Conservation (phyloP, 2,329 filamentous ascomycete species). For the Fusarium sp. region DNA sequence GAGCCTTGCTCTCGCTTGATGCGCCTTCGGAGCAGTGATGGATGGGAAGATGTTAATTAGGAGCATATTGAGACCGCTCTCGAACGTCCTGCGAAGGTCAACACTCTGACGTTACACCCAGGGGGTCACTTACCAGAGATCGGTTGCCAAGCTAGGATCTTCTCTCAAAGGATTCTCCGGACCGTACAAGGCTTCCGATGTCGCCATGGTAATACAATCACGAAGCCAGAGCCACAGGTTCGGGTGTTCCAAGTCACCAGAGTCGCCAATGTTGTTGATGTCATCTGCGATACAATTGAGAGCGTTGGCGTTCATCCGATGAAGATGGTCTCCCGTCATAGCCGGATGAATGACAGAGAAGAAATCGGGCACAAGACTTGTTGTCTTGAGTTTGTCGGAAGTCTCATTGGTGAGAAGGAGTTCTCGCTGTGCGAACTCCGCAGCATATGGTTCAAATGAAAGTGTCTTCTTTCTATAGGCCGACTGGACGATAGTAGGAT, state of each 20-base stretch:
- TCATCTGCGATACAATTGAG: slow-evolving; percentile 52
- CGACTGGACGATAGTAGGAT: slow-evolving; percentile 56
- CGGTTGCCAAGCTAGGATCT: not conserved
- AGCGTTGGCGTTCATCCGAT: slow-evolving; percentile 54
- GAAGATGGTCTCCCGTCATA: slow-evolving; percentile 51
- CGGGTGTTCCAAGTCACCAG: slow-evolving; percentile 5
- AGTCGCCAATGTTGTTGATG: slow-evolving; percentile 45
- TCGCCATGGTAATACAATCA: slow-evolving; percentile 44
- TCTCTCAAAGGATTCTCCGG: slow-evolving; percentile 27
- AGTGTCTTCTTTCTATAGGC: slow-evolving; percentile 59
- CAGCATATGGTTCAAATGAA: slow-evolving; percentile 59
- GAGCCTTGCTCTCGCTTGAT: slow-evolving; percentile 20
- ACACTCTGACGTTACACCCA: accelerated
- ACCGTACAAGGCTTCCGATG: slow-evolving; percentile 28
- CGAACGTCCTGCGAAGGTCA: slow-evolving; percentile 16
- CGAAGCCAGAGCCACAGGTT: slow-evolving; percentile 55
- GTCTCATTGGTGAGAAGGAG: slow-evolving; percentile 53
- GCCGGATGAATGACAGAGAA: slow-evolving; percentile 54
- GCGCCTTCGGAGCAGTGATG: slow-evolving; percentile 22
- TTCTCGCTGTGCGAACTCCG: slow-evolving; percentile 55
- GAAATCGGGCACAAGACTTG: slow-evolving; percentile 52
- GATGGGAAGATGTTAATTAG: slow-evolving; percentile 27
- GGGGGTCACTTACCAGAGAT: slow-evolving; percentile 18
- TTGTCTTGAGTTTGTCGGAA: slow-evolving; percentile 33
- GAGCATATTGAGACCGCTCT: slow-evolving; percentile 15